phyloP scores from a whole-genome alignment of 305 asterid species.

The Euphrasia arctica region DNA sequence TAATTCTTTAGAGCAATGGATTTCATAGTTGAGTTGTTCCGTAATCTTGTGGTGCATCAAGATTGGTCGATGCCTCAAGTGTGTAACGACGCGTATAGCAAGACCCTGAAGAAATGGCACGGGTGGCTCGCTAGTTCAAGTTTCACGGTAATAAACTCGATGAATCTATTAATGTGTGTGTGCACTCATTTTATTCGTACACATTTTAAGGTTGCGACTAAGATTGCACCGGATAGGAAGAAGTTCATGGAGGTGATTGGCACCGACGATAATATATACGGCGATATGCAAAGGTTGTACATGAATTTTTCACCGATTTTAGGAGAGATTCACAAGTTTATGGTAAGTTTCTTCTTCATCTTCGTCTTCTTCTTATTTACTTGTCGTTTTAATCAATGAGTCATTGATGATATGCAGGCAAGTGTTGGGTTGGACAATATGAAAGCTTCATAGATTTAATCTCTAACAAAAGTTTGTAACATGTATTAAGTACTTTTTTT shows the following conservation, averaged over 20 bases:
- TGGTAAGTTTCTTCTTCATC: constrained; percentile 40
- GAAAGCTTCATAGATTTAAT: constrained; percentile 46
- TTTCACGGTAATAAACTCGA: constrained; percentile 45
- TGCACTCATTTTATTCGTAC: not conserved
- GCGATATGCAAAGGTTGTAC: constrained; percentile 57
- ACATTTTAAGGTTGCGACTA: constrained; percentile 52
- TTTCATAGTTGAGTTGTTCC: constrained; percentile 73
- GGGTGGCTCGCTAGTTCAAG: constrained; percentile 91
- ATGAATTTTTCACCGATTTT: constrained; percentile 56
- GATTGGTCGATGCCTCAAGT: constrained; percentile 83
- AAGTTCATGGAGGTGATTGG: constrained; percentile 78
- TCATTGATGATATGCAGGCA: constrained; percentile 35
- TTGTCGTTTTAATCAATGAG: not conserved
- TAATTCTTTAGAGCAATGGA: constrained; percentile 67
- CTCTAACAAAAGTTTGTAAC: not conserved
- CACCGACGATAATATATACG: constrained; percentile 40
- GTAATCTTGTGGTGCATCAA: constrained; percentile 51
- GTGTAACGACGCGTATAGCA: constrained; percentile 66
- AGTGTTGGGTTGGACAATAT: constrained; percentile 62
- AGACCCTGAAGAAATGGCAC: constrained; percentile 85
- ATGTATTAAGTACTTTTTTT: not conserved
- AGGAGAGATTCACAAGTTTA: constrained; percentile 61
- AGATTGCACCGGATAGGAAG: constrained; percentile 85
- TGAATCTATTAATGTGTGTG: not conserved
- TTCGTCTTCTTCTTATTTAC: not conserved